Evolutionary conservation across 2,329 filamentous ascomycete genomes (phyloP).

Genomic region (Colletotrichum eremochloae): DNA sequence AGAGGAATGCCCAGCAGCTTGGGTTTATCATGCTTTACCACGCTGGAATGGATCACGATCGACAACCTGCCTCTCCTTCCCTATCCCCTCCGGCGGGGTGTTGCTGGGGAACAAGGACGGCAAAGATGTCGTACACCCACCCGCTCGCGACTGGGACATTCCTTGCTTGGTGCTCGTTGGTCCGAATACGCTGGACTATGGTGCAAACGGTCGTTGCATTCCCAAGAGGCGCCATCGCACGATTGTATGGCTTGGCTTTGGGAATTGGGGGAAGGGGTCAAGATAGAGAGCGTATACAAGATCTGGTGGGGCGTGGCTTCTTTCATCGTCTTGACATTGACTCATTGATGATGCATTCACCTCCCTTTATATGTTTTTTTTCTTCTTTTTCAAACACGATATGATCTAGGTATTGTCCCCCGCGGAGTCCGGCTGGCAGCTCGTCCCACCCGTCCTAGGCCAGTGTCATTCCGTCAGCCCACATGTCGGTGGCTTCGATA

Average conservation of each 20-base stretch:
- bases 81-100: neutral
- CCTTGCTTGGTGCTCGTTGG: neutral
- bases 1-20: neutral
- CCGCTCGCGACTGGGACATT: neutral
- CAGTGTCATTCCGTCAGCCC: neutral
- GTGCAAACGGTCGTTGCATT: slow-evolving; percentile 6
- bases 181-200: slow-evolving; percentile 6
- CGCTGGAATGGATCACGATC: neutral
- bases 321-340: neutral
- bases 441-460: neutral
- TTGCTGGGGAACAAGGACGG: neutral
- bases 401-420: neutral
- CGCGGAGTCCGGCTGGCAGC: no score
- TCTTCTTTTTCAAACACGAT: neutral
- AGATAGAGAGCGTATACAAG: neutral
- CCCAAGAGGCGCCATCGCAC: neutral
- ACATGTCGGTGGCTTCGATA: slow-evolving; percentile 1
- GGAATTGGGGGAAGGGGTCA: neutral
- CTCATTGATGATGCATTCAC: neutral
- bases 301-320: neutral
- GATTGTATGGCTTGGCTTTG: neutral
- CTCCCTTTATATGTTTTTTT: no score
- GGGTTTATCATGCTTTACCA: neutral
- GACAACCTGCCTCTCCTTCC: neutral
- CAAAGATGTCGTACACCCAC: neutral